These are phyloP conservation scores for Zychaea mexicana DNA, from an alignment of 371 early-diverging fungal genomes.

Conservation along the genomic window DNA sequence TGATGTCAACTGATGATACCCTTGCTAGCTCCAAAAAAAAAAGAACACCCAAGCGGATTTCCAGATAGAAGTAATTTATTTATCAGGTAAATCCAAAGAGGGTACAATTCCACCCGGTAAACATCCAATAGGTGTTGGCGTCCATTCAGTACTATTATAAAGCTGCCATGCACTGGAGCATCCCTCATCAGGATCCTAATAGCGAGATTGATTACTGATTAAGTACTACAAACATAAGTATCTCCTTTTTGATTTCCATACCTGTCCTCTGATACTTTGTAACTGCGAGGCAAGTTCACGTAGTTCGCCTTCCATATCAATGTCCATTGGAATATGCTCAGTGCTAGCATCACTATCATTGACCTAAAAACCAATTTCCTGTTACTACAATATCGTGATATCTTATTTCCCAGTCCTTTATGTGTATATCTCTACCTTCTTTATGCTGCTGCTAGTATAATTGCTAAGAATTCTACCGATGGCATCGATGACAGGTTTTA, in stretches of 20 bases:
- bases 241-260: conserved; percentile 6
- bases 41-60: too few species aligned
- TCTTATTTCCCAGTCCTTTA: not conserved
- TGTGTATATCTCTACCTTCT: not conserved
- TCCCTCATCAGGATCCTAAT: not conserved
- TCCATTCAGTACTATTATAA: conserved; percentile 30
- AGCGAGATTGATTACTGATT: not conserved
- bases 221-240: not conserved
- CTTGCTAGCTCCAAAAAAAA: too few species aligned
- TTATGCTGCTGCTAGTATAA: not conserved
- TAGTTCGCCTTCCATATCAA: conserved; percentile 20
- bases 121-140: conserved; percentile 40
- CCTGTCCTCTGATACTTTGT: conserved; percentile 16
- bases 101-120: conserved; percentile 45
- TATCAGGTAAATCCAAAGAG: conserved; percentile 27
- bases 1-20: too few species aligned
- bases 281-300: conserved; percentile 24
- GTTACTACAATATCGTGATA: too few species aligned
- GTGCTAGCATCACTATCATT: too few species aligned
- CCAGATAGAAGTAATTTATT: not conserved
- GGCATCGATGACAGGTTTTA: conserved; percentile 36
- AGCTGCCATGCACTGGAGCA: conserved; percentile 23
- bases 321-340: not conserved
- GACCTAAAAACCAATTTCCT: too few species aligned
- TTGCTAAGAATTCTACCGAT: conserved; percentile 35